Base-by-base conservation (phyloP, 2,329 filamentous ascomycete genomes). In the Elsinoe arachidis region DNA sequence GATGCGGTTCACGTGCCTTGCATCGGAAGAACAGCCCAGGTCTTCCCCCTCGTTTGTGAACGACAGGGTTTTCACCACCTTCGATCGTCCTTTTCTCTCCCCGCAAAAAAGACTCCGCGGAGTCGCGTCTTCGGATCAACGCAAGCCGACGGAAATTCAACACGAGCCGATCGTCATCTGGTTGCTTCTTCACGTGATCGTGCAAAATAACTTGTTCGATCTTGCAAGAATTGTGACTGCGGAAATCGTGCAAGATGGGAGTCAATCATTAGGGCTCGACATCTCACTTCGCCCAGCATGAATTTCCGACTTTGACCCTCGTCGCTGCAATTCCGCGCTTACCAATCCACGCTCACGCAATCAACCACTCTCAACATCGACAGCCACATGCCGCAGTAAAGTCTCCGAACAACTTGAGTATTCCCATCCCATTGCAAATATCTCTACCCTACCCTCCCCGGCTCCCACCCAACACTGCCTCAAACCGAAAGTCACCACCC, bases 1-100 rank as follows among this genome's bases (percentile, higher is more conserved):
- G 30, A 52, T 33, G 21, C 30, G 47, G 47, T 52, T 52, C 47
- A 52, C 47, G 47, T 52, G 47, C 47, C 19, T 33, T n/a, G 47
- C 17, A 7, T 33, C 47, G 39, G 5, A 43, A 43, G 37, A 19
- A 43, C 21, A 19, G 39, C n/a, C 15, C 39, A 43, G 14, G 17
- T 23, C 17, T 23, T 6, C 21, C 38, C 38, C 41, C 17, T 44
- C 41, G 41, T 23, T 30, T 46, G 41, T 46, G 19, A 12, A 23
- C 5, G 21, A 26, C 19, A 23, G 26, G 26, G 12, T 23, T 23
- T 46, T 46, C 17, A 43, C 14, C 12, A 11, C 9, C 10, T 23
- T 12, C 19, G 10, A 21, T 26, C 19, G 21, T 46, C n/a, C 41
- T 4, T 14, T 12, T 23, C 17, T 12, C 9, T 26, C 41, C 41